Evolutionary conservation across 768 basidiomycete genomes (phyloP), one percentile per base, ranked within the genome.

Genomic region (Butyriboletus loyo): DNA sequence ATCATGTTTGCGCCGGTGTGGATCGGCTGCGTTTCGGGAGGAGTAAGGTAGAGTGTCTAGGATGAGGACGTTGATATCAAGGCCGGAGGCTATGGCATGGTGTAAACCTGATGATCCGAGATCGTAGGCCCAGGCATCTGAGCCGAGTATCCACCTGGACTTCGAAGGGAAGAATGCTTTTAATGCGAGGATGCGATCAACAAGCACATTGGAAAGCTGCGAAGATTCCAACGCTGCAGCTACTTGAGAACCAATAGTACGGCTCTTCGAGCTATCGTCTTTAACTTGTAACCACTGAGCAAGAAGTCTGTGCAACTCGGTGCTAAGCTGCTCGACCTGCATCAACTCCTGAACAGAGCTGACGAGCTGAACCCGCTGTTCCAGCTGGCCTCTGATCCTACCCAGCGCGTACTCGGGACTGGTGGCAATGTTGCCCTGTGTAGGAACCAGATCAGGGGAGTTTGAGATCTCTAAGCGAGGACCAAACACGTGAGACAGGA

Each of bases 41-140:
- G 92, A 85, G 72, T 97, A 99, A 1, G 97, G 92, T 3, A 87
- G 72, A 7, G 89, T 94, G 71, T 99, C 97, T 64, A 98, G 84
- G 58, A 98, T 85, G 68, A 99, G 88, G 52, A 98, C 83, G 74
- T 99, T 99, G 73, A 98, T 77, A 68, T 98, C 87, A 52, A 94
- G 80, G 19, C 87, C 84, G 7, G 94, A 96, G 19, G 94, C 85
- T 49, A 98, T 89, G 62, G 86, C 85, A 61, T 98, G 97, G 68
- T 99, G 96, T 35, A 99, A 76, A 43, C 96, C 97, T 2, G 93
- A 96, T 3, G 92, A 84, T 37, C 96, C 97, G 37, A 98, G 83
- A 71, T 98, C 97, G 67, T 97, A 92, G 0, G 95, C 89, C 97
- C 97, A 98, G 0, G 92, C 89, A 67, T 99, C 97, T 19, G 95